These are phyloP conservation scores for Geranomyces variabilis DNA, from an alignment of 192 early-diverging fungal genomes.

Conservation along the genomic window DNA sequence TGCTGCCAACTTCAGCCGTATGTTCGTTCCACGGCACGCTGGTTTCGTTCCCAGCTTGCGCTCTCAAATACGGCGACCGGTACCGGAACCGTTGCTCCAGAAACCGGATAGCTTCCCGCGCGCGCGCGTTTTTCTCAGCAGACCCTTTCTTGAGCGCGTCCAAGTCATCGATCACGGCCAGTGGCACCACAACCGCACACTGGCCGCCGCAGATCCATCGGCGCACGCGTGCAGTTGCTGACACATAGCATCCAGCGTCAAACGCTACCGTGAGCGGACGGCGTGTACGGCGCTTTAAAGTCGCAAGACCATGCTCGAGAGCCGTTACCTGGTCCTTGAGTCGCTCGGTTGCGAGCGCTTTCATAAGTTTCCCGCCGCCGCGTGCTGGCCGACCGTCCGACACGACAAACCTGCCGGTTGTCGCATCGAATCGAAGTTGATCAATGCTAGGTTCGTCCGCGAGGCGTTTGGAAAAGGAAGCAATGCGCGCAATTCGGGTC, in stretches of 20 bases:
- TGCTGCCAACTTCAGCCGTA: background rate
- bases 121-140: slow-evolving; percentile 30
- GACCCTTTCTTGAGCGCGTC: slow-evolving; percentile 48
- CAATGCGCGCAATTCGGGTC: slow-evolving; percentile 36
- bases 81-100: slow-evolving; percentile 56
- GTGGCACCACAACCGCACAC: slow-evolving; percentile 37
- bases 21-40: slow-evolving; percentile 14
- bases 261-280: slow-evolving; percentile 38
- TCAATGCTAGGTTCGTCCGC: slow-evolving; percentile 26
- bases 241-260: slow-evolving; percentile 18
- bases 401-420: slow-evolving; percentile 37
- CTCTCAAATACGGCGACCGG: slow-evolving; percentile 34
- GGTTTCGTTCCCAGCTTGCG: slow-evolving; percentile 40
- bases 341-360: slow-evolving; percentile 49
- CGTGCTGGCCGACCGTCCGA: slow-evolving; percentile 35
- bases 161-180: slow-evolving; percentile 44
- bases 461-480: slow-evolving; percentile 32
- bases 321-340: slow-evolving; percentile 45
- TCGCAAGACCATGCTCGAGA: slow-evolving; percentile 33
- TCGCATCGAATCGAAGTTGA: slow-evolving; percentile 42
- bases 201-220: slow-evolving; percentile 34
- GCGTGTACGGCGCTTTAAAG: background rate
- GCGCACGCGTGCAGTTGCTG: slow-evolving; percentile 27
- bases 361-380: slow-evolving; percentile 36
- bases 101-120: slow-evolving; percentile 55